Percentiles rank a stretch among this genome's conserved stretches.
Conservation (phyloP, 345 rosid genomes). For the Camelina hispida region DNA sequence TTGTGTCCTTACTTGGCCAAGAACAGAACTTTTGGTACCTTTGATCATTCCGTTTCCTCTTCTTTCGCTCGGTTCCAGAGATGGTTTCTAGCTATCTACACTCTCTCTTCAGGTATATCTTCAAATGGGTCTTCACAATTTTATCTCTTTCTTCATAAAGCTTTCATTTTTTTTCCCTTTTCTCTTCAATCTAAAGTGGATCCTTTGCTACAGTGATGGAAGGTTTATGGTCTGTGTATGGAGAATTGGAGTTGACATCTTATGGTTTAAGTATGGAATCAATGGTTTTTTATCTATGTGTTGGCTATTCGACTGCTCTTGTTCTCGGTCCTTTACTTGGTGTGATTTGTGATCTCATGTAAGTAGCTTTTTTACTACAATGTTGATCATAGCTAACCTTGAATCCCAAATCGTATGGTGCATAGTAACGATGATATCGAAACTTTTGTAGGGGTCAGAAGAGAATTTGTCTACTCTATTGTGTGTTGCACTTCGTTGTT, state of each 20-base stretch:
- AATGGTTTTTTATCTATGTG: slow-evolving; percentile 56
- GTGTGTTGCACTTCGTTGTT: slow-evolving; percentile 70
- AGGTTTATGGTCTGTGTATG: slow-evolving; percentile 80
- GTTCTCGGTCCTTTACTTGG: slow-evolving; percentile 67
- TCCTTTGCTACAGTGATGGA: slow-evolving; percentile 55
- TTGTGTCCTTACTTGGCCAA: slow-evolving; percentile 60
- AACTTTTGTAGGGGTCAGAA: slow-evolving; percentile 68
- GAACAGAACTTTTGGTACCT: slow-evolving; percentile 45
- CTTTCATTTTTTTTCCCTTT: neutral
- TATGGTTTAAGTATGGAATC: slow-evolving; percentile 58
- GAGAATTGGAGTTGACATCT: slow-evolving; percentile 68
- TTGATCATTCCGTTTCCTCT: slow-evolving; percentile 56
- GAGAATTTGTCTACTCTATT: slow-evolving; percentile 73
- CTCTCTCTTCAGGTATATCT: slow-evolving; percentile 74
- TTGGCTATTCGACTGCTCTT: slow-evolving; percentile 66
- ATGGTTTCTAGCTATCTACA: slow-evolving; percentile 65
- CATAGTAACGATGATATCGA: neutral
- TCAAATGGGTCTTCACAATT: neutral
- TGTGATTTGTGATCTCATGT: slow-evolving; percentile 78
- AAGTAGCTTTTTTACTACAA: slow-evolving; percentile 39
- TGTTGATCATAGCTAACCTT: slow-evolving; percentile 1
- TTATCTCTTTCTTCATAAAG: neutral
- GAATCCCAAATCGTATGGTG: neutral
- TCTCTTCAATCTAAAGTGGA: neutral
- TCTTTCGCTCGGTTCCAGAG: slow-evolving; percentile 65